These are phyloP conservation scores for Oryza glaberrima DNA, from an alignment of 176 grass and related monocot species.

Conservation along the genomic window DNA sequence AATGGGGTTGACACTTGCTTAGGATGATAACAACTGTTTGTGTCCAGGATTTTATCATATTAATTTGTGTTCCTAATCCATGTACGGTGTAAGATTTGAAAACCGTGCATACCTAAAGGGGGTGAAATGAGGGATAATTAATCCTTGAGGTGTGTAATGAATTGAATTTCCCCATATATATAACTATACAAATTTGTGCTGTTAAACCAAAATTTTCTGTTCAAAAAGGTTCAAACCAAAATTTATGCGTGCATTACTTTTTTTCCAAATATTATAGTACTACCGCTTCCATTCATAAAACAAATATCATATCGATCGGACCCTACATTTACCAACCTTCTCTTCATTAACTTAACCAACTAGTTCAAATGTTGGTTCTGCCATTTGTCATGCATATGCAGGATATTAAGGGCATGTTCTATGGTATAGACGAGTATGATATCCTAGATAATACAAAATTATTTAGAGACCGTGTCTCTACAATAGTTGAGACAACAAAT, in stretches of 20 bases:
- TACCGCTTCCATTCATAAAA: no score
- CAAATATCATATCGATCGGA: no score
- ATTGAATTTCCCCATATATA: neutral
- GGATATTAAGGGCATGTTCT: no score
- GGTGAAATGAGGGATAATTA: no score
- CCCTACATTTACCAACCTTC: no score
- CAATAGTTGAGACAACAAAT: no score
- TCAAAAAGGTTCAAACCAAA: neutral
- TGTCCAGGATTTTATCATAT: slow-evolving; percentile 30
- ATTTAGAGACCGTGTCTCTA: no score
- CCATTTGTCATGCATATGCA: neutral
- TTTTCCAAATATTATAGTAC: neutral
- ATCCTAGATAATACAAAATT: no score
- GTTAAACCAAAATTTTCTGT: neutral
- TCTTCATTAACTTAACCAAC: neutral
- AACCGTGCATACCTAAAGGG: neutral
- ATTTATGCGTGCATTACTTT: neutral
- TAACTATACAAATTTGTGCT: neutral
- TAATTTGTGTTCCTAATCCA: slow-evolving; percentile 22
- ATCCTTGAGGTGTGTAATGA: no score
- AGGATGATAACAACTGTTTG: slow-evolving; percentile 26
- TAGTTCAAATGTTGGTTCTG: neutral
- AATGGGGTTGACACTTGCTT: slow-evolving; percentile 56
- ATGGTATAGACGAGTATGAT: no score
- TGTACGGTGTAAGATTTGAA: neutral